These are phyloP conservation scores for Malassezia caprae DNA, from an alignment of 1,284 basidiomycete species.

Conservation along the genomic window DNA sequence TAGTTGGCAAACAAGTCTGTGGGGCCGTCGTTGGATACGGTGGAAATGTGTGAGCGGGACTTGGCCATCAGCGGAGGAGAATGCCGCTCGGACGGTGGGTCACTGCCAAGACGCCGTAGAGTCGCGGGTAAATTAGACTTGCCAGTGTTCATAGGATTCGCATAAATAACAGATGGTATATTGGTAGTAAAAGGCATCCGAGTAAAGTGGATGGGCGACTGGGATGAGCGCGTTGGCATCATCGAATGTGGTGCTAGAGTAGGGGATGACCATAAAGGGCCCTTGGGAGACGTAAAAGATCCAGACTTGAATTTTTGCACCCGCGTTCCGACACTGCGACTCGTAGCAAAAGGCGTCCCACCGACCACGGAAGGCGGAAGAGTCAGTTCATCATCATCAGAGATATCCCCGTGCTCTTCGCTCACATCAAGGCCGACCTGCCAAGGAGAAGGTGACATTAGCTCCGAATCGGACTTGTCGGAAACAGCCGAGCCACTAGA, in stretches of 20 bases:
- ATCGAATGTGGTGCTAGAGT: neutral
- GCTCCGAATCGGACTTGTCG: constrained; percentile 2
- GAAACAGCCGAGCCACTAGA: constrained; percentile 5
- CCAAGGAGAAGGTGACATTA: constrained; percentile 16
- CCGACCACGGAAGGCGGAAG: constrained; percentile 9
- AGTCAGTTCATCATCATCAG: constrained; percentile 5
- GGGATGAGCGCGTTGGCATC: neutral
- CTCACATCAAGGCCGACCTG: constrained; percentile 1
- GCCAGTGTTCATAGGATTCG: neutral
- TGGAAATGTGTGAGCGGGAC: neutral
- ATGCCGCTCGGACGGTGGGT: neutral
- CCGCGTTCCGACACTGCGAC: neutral
- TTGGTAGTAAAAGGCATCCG: constrained; percentile 17
- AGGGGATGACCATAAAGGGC: neutral
- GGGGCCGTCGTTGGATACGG: neutral
- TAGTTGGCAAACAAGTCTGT: neutral
- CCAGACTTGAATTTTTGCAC: neutral
- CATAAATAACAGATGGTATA: constrained; percentile 6
- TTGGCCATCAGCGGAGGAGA: neutral
- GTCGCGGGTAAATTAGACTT: neutral
- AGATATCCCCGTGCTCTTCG: neutral
- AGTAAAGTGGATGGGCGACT: constrained; percentile 8
- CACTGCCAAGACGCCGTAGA: neutral
- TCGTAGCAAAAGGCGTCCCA: neutral
- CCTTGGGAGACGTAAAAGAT: neutral